Evolutionary conservation across 305 asterid genomes (phyloP).

Genomic region (Ilex paraguariensis): DNA sequence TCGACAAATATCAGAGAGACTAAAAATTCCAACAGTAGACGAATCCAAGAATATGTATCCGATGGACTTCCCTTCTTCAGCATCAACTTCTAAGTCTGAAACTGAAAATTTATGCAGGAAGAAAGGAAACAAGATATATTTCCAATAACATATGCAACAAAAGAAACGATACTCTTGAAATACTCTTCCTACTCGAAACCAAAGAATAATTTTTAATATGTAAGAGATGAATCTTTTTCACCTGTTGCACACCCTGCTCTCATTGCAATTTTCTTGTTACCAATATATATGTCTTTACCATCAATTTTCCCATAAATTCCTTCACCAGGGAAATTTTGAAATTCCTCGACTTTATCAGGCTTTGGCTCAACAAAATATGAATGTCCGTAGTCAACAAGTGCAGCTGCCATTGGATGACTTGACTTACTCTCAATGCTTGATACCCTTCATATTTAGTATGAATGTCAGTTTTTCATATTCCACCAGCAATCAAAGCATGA

Average conservation of each 20-base stretch:
- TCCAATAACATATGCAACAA: background rate
- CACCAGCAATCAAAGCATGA: no score
- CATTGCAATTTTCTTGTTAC: constrained; percentile 56
- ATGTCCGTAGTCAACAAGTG: constrained; percentile 56
- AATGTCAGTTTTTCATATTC: no score
- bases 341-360: constrained; percentile 61
- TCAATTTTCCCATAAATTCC: constrained; percentile 74
- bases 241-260: constrained; percentile 70
- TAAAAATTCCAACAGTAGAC: constrained; percentile 49
- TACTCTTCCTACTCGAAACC: no score
- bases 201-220: background rate
- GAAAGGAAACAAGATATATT: background rate
- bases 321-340: constrained; percentile 76
- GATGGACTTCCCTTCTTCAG: constrained; percentile 52
- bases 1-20: constrained; percentile 66
- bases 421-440: constrained; percentile 87
- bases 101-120: constrained; percentile 28
- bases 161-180: no score
- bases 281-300: constrained; percentile 47
- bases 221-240: constrained; percentile 7
- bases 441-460: constrained; percentile 37
- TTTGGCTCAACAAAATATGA: constrained; percentile 41
- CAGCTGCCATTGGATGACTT: constrained; percentile 86
- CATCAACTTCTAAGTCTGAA: constrained; percentile 45
- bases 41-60: constrained; percentile 64